These are phyloP conservation scores for Parsonsia alboflavescens DNA, from an alignment of 257 asterid species.

Conservation along the genomic window DNA sequence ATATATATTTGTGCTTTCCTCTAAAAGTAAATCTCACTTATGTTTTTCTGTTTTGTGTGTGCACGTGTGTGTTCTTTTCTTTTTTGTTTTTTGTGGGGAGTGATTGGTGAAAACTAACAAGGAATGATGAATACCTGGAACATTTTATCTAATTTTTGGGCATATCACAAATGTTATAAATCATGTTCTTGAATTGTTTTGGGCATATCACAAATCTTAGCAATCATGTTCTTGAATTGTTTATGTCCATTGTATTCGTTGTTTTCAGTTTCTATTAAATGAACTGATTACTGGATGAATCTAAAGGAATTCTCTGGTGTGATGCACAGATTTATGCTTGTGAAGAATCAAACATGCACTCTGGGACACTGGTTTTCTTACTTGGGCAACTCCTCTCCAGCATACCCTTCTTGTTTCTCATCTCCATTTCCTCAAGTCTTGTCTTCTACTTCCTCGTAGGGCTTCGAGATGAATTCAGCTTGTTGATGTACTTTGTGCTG, in stretches of 20 bases:
- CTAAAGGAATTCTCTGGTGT: not conserved
- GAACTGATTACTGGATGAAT: not conserved
- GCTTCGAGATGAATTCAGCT: constrained; percentile 75
- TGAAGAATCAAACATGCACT: constrained; percentile 85
- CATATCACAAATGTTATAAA: too few species aligned
- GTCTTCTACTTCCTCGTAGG: constrained; percentile 90
- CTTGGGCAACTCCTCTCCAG: constrained; percentile 84
- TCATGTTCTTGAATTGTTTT: not conserved
- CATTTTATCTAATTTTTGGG: not conserved
- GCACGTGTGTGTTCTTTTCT: not conserved
- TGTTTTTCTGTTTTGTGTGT: not conserved
- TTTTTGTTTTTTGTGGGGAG: not conserved
- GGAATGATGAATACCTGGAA: not conserved
- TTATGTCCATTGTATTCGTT: not conserved
- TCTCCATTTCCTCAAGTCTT: constrained; percentile 81
- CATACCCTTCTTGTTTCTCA: constrained; percentile 87
- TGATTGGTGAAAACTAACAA: not conserved
- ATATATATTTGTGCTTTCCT: not conserved
- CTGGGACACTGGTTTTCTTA: constrained; percentile 78
- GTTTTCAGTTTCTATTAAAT: not conserved
- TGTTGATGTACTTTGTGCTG: constrained; percentile 73
- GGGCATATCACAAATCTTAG: not conserved
- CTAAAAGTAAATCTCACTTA: not conserved
- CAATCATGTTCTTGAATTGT: not conserved
- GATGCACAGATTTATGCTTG: constrained; percentile 57